Percentiles rank a stretch among this genome's conserved stretches.
phyloP scores from a whole-genome alignment of 768 basidiomycete species.

The Mycena polygramma region DNA sequence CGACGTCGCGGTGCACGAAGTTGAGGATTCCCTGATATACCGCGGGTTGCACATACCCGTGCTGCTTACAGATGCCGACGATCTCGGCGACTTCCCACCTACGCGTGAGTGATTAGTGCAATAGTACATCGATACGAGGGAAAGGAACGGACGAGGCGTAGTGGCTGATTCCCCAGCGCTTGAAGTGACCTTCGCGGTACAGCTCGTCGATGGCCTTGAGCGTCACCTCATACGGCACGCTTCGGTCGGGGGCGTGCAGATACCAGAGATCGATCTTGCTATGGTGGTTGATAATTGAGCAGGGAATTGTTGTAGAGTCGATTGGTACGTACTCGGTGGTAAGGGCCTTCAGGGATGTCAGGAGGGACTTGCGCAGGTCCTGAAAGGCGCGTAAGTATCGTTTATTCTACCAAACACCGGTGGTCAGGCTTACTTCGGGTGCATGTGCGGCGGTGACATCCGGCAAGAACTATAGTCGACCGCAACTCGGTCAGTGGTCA shows the following conservation, averaged over 20 bases:
- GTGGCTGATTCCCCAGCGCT: slow-evolving; percentile 73
- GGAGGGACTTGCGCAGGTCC: slow-evolving; percentile 61
- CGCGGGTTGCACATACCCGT: slow-evolving; percentile 66
- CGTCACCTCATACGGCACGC: slow-evolving; percentile 68
- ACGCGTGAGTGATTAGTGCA: slow-evolving; percentile 1
- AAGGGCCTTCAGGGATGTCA: slow-evolving; percentile 59
- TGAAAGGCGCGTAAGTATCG: slow-evolving; percentile 28
- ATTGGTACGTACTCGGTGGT: slow-evolving; percentile 54
- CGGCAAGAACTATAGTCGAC: not conserved
- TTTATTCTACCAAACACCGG: not conserved
- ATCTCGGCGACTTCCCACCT: slow-evolving; percentile 76
- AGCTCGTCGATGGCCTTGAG: slow-evolving; percentile 66
- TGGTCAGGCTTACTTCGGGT: slow-evolving; percentile 1
- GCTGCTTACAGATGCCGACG: slow-evolving; percentile 66
- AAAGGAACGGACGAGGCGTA: slow-evolving; percentile 58
- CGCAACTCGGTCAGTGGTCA: not conserved
- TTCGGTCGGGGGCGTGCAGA: slow-evolving; percentile 71
- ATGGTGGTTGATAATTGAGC: not conserved
- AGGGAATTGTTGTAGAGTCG: no score
- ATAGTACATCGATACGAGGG: not conserved
- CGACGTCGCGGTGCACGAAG: slow-evolving; percentile 55
- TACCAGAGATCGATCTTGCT: slow-evolving; percentile 62
- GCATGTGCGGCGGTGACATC: slow-evolving; percentile 4
- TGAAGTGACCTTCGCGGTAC: slow-evolving; percentile 69
- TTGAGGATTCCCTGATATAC: slow-evolving; percentile 66